phyloP scores from a whole-genome alignment of 2,329 filamentous ascomycete genomes.

The Colletotrichum navitas region DNA sequence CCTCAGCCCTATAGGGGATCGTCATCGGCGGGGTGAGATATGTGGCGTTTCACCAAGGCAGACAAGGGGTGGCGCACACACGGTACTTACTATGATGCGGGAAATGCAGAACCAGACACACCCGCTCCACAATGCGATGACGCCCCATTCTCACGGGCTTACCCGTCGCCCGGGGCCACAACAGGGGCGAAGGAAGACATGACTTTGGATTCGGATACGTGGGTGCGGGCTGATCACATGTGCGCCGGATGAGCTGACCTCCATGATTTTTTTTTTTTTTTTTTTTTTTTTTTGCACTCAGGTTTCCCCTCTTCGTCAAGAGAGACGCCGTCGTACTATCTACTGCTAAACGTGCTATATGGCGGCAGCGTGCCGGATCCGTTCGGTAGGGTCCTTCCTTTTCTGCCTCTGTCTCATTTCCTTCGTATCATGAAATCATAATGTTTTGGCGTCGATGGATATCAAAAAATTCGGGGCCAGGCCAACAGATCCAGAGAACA shows the following conservation, averaged over 20 bases:
- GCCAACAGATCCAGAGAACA: constrained; percentile 15
- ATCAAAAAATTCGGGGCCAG: constrained; percentile 21
- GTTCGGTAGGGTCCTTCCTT: not conserved
- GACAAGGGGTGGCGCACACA: not conserved
- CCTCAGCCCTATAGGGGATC: constrained; percentile 37
- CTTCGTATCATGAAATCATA: constrained; percentile 41
- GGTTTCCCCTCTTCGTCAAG: not conserved
- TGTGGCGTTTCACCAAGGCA: constrained; percentile 32
- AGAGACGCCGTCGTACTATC: constrained; percentile 9
- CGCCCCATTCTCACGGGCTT: not conserved
- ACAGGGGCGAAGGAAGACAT: not conserved
- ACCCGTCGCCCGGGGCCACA: not conserved
- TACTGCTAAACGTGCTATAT: constrained; percentile 5
- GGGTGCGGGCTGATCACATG: not conserved
- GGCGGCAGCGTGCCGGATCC: not conserved
- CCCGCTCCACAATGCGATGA: not conserved
- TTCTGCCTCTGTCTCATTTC: constrained; percentile 12
- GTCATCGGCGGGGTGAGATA: constrained; percentile 27
- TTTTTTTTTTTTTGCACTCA: not conserved
- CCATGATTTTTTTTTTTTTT: not conserved
- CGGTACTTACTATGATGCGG: not conserved
- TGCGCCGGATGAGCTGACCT: not conserved
- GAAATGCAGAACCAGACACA: not conserved
- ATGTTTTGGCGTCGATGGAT: constrained; percentile 27
- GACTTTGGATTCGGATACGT: not conserved